Percentiles rank a stretch among this genome's conserved stretches.
Evolutionary conservation across 768 basidiomycete species (phyloP).

Genomic region (Hypholoma sublateritium): DNA sequence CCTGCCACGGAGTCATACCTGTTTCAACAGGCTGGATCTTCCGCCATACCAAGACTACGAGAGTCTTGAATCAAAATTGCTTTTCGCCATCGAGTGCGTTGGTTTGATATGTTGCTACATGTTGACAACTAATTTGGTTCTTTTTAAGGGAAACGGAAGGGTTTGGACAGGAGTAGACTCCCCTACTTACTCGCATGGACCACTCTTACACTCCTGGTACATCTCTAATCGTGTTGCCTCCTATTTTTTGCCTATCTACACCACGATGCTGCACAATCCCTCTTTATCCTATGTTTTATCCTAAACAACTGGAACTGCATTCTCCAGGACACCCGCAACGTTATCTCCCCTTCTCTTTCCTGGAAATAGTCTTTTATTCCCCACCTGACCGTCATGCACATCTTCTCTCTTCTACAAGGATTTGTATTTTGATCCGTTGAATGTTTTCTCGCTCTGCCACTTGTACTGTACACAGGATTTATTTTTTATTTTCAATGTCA

Average conservation of each 20-base stretch:
- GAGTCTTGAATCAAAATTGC: slow-evolving; percentile 81
- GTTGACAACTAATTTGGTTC: neutral
- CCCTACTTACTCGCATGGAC: neutral
- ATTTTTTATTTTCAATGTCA: neutral
- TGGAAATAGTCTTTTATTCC: slow-evolving; percentile 16
- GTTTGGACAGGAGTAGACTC: slow-evolving; percentile 59
- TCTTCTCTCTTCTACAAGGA: neutral
- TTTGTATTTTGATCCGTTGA: neutral
- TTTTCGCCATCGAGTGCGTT: slow-evolving; percentile 80
- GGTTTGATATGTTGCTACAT: slow-evolving; percentile 1
- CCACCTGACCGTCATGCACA: neutral
- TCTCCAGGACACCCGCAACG: neutral
- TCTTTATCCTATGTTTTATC: neutral
- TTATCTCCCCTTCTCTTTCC: neutral
- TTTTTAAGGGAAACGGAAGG: slow-evolving; percentile 70
- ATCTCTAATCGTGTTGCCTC: neutral
- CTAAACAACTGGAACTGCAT: neutral
- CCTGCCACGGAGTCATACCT: slow-evolving; percentile 89
- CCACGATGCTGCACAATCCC: slow-evolving; percentile 4
- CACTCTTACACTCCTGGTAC: slow-evolving; percentile 1
- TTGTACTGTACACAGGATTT: slow-evolving; percentile 5
- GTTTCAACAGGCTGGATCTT: slow-evolving; percentile 88
- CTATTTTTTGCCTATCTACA: slow-evolving; percentile 11
- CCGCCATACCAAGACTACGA: slow-evolving; percentile 90
- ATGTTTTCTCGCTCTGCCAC: neutral